phyloP scores from a whole-genome alignment of 179 eudicot genomes.

The Nepenthes alata region DNA sequence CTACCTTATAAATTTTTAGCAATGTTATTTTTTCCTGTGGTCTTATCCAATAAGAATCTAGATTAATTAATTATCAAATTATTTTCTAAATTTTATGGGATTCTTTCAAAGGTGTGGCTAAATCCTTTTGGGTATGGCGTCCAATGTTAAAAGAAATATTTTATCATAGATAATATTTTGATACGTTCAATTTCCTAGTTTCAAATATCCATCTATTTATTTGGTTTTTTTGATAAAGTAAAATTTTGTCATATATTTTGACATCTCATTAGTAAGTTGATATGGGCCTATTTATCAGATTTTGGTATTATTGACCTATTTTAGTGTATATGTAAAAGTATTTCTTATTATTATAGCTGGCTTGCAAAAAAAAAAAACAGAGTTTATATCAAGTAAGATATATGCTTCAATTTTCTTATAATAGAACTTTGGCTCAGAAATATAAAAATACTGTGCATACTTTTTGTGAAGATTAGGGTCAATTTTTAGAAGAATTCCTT shows the following conservation, averaged over 20 bases:
- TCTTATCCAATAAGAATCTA: not conserved
- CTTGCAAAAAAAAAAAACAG: not conserved
- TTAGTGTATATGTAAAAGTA: slow-evolving; percentile 3
- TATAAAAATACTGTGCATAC: too few relatives aligned
- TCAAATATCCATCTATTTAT: not conserved
- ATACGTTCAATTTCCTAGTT: not conserved
- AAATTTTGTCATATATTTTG: slow-evolving; percentile 3
- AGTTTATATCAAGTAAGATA: not conserved
- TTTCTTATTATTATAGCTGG: slow-evolving; percentile 2
- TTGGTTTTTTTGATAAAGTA: slow-evolving; percentile 1
- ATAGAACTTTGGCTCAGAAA: too few relatives aligned
- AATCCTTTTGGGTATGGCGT: not conserved
- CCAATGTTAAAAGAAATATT: not conserved
- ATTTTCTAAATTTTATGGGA: not conserved
- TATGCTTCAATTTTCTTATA: too few relatives aligned
- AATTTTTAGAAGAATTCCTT: too few relatives aligned
- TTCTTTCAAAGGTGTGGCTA: slow-evolving; percentile 1
- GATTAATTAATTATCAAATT: not conserved
- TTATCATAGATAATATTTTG: not conserved
- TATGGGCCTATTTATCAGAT: slow-evolving; percentile 3
- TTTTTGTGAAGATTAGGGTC: too few relatives aligned
- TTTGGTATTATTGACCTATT: slow-evolving; percentile 3
- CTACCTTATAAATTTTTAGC: not conserved
- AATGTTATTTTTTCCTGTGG: not conserved
- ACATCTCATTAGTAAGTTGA: not conserved